Conservation (phyloP, 2,329 filamentous ascomycete species). For the Davidsoniella australis region DNA sequence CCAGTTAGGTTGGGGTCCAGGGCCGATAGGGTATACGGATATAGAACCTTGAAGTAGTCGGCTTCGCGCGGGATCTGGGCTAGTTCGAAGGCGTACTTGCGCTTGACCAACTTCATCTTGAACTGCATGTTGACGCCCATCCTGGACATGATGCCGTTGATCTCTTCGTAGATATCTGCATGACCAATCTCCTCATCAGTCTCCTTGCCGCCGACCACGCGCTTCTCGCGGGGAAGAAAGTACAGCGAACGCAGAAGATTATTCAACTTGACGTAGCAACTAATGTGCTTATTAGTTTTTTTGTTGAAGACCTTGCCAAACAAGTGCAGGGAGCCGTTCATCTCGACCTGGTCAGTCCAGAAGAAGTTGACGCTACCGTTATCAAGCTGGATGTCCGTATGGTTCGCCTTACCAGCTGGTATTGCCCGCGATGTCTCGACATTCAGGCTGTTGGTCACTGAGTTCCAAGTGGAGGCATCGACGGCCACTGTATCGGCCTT, state of each 20-base stretch:
- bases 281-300: slow-evolving; percentile 59
- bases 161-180: slow-evolving; percentile 77
- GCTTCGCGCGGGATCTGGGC: slow-evolving; percentile 71
- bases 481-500: slow-evolving; percentile 22
- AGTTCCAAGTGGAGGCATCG: slow-evolving; percentile 76
- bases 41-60: slow-evolving; percentile 88
- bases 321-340: slow-evolving; percentile 78
- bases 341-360: slow-evolving; percentile 90
- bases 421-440: slow-evolving; percentile 52
- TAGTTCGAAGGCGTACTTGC: slow-evolving; percentile 94
- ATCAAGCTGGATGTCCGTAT: slow-evolving; percentile 75
- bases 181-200: slow-evolving; percentile 69
- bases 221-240: slow-evolving; percentile 65
- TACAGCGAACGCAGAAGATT: slow-evolving; percentile 85
- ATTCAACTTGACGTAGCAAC: slow-evolving; percentile 91
- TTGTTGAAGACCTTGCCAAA: slow-evolving; percentile 95
- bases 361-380: slow-evolving; percentile 89
- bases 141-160: slow-evolving; percentile 74
- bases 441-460: slow-evolving; percentile 71
- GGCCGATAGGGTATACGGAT: slow-evolving; percentile 58
- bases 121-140: slow-evolving; percentile 67
- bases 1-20: slow-evolving; percentile 57
- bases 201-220: slow-evolving; percentile 39
- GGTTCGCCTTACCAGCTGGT: slow-evolving; percentile 58
- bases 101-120: slow-evolving; percentile 78